Conservation (phyloP, 768 basidiomycete species). For the Dictyophora rubrovolvata region DNA sequence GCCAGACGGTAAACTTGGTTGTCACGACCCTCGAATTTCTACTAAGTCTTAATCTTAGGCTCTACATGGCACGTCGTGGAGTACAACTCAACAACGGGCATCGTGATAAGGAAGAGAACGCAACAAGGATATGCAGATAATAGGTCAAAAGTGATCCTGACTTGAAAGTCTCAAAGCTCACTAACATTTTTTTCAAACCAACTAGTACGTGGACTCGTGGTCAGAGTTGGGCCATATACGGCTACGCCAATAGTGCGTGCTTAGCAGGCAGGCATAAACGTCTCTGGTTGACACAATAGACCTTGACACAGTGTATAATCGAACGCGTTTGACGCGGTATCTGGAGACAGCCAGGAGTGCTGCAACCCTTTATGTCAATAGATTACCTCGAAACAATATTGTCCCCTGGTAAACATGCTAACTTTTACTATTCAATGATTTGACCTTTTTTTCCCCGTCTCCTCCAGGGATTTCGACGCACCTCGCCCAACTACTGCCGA, state of each 20-base stretch:
- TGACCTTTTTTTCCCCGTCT: conserved; percentile 1
- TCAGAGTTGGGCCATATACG: conserved; percentile 63
- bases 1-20: conserved; percentile 37
- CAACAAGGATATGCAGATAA: conserved; percentile 51
- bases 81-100: conserved; percentile 56
- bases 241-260: conserved; percentile 55
- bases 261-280: not conserved
- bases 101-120: conserved; percentile 45
- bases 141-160: conserved; percentile 13
- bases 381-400: conserved; percentile 49
- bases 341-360: conserved; percentile 49
- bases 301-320: conserved; percentile 41
- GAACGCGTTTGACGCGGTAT: conserved; percentile 40
- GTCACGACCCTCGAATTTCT: not conserved
- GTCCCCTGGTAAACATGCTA: conserved; percentile 47
- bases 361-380: conserved; percentile 50
- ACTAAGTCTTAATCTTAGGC: not conserved
- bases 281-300: not conserved
- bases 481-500: conserved; percentile 48
- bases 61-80: conserved; percentile 36
- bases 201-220: conserved; percentile 65
- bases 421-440: not conserved
- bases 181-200: not conserved
- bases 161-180: not conserved
- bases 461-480: conserved; percentile 61